Evolutionary conservation across 768 basidiomycete species (phyloP), one percentile per base, ranked within the genome.

Genomic region (Dioszegia aurantiaca): DNA sequence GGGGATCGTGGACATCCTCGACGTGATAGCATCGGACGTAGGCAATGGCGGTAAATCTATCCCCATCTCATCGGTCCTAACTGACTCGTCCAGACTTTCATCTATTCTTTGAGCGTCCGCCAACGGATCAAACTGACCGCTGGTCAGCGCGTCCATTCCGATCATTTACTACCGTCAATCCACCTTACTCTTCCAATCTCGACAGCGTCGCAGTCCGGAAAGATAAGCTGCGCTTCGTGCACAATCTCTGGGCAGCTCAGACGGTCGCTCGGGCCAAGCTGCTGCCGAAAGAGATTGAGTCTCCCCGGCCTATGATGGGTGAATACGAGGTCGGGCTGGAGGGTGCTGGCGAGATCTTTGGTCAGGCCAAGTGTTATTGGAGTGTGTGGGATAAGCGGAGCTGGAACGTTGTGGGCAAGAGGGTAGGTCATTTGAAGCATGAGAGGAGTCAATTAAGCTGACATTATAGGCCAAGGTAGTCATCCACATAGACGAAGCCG

Each of bases 121-220:
- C 90, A 5, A 80, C 82, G 49, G 90, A 90, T 67, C 86, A 89
- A 70, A 83, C 81, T 16, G 91, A 92, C 47, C 83, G 86, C 48
- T 98, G 94, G 91, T 84, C 86, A 16, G 87, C 86, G 37, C 86
- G 95, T 10, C 82, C 90, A 11, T 87, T 92, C 72, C 85, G 95
- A 23, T 83, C 86, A 0, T 80, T 87, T 55, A 83, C 86, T 2
- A 86, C 87, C 6, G 89, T 91, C 8, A 83, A 84, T 56, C 89
- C 90, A 2, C 88, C 89, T 27, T 78, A 82, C 30, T 80, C 86
- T 0, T 49, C 83, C 42, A 84, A 85, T 57, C 72, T 87, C 31
- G 87, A 90, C 68, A 87, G 87, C 17, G 77, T 79, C 0, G 81
- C 83, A 53, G 83, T 85, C 3, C 81, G 83, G 56, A 73, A 71